Evolutionary conservation across 768 basidiomycete species (phyloP), one percentile per base, ranked within the genome.

Genomic region (Amanita subjunquillea): DNA sequence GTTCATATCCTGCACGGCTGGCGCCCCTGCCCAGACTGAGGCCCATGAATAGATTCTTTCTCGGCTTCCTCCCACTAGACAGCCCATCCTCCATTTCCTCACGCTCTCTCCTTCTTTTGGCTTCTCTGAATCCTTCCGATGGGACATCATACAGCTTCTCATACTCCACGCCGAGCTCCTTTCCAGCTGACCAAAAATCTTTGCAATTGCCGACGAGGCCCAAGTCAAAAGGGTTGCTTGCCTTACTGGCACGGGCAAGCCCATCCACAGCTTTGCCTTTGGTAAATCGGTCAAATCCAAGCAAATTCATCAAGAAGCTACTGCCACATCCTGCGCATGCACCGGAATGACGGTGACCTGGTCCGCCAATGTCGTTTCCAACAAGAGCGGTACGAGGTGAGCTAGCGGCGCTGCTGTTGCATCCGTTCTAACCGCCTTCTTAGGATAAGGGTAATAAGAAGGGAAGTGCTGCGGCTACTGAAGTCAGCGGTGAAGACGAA

Each of bases 231-330:
- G 95, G 96, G 68, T 98, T 98, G 49, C 79, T 76, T 36, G 87
- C 85, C 52, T 78, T 83, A 5, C 80, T 73, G 1, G 89, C 85
- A 23, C 83, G 74, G 45, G 83, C 79, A 51, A 98, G 82, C 22
- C 94, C 93, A 58, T 89, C 83, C 6, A 87, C 86, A 0, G 92
- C 93, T 57, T 83, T 85, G 22, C 92, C 92, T 50, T 85, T 85
- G 37, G 94, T 96, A 69, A 97, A 97, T 48, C 92, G 72, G 69
- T 99, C 96, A 45, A 99, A 77, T 0, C 96, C 96, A 30, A 96
- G 80, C 3, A 98, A 73, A 66, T 88, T 86, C 77, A 97, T 83
- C 41, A 97, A 65, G 77, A 94, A 92, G 4, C 77, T 75, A 60
- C 79, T 69, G 41, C 75, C 70, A 65, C 74, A 73, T 15, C 72